Base-by-base conservation (phyloP, 73 alveolate species). In the Paramecium octaurelia region DNA sequence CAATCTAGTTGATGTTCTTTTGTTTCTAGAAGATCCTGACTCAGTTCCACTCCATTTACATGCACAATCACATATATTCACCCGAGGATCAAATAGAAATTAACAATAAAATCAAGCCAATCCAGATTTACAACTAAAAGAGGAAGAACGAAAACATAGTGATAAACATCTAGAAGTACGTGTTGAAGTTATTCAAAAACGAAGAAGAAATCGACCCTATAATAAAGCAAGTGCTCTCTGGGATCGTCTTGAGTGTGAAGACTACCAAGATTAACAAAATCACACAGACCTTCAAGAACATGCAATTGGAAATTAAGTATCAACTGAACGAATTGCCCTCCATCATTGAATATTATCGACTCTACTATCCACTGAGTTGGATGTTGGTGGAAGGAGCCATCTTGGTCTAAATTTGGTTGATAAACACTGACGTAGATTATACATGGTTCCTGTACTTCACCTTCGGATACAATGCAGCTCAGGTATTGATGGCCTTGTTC, bases 371-470 rank as follows among this genome's bases (percentile, higher is more conserved):
- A 20, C 23, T 80, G 27, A 43, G 76, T 44, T 80, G 91, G 91
- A 80, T 80, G 70, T 24, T 80, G 14, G 70, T 80, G 2, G 91
- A 80, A 80, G 91, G 91, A 10, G 91, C 75, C 12, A 80, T 80
- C 3, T 44, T 80, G 21, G 18, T 80, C 0, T 24, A 80, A 43
- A 23, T 80, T 42, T 73, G 68, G 64, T 36, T 73, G 57, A 73
- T 36, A 12, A 31, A 23, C 6, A 43, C 76, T 0, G 43, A 44
- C 4, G 23, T 31, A 2, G 91, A 80, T 80, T 80, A 44, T 43
- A 24, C 76, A 2, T 80, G 91, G 91, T 80, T 80, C 14, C 24
- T 80, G 0, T 80, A 80, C 46, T 80, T 80, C 8, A 80, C 64
- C 4, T 44, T 80, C 24, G 46, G 64, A 24, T 80, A 80, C 23